A percentile compares a stretch with the other conserved stretches of the same genome.
Evolutionary conservation across 495 filamentous ascomycete species (phyloP).

Genomic region (Tricharina praecox): DNA sequence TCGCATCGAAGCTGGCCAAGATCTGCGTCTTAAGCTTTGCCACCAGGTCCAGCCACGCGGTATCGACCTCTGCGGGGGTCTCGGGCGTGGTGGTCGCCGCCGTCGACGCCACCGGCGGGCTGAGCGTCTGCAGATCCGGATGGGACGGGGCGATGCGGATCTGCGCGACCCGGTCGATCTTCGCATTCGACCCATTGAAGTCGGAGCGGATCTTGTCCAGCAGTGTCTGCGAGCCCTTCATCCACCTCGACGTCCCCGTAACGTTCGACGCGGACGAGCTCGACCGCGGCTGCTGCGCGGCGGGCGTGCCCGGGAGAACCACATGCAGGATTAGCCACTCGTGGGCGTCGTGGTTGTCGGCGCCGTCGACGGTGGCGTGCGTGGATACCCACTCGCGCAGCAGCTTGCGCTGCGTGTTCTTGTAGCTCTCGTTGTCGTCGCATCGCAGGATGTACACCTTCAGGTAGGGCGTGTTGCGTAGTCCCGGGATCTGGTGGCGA

Average conservation of each 20-base stretch:
- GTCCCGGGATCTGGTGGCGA: constrained; percentile 84
- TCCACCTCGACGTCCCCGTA: constrained; percentile 47
- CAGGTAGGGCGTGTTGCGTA: constrained; percentile 85
- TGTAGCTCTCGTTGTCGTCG: constrained; percentile 90
- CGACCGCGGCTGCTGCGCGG: constrained; percentile 49
- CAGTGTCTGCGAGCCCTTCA: constrained; percentile 56
- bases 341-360: constrained; percentile 63
- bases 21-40: constrained; percentile 76
- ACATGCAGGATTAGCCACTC: constrained; percentile 95
- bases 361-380: constrained; percentile 39
- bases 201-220: constrained; percentile 81
- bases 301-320: constrained; percentile 60
- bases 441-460: constrained; percentile 79
- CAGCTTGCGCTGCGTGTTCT: constrained; percentile 53
- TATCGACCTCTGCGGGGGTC: constrained; percentile 49
- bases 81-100: constrained; percentile 32
- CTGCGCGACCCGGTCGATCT: constrained; percentile 67
- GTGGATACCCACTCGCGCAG: constrained; percentile 81
- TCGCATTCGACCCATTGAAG: constrained; percentile 75
- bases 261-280: constrained; percentile 29
- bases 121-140: constrained; percentile 24
- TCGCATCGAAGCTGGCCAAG: constrained; percentile 71
- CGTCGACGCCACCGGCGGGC: constrained; percentile 25
- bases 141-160: constrained; percentile 46
- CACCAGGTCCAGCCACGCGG: constrained; percentile 66